Percentiles rank a stretch among this genome's conserved stretches.
phyloP scores from a whole-genome alignment of 768 basidiomycete genomes.

The Mycena polygramma region DNA sequence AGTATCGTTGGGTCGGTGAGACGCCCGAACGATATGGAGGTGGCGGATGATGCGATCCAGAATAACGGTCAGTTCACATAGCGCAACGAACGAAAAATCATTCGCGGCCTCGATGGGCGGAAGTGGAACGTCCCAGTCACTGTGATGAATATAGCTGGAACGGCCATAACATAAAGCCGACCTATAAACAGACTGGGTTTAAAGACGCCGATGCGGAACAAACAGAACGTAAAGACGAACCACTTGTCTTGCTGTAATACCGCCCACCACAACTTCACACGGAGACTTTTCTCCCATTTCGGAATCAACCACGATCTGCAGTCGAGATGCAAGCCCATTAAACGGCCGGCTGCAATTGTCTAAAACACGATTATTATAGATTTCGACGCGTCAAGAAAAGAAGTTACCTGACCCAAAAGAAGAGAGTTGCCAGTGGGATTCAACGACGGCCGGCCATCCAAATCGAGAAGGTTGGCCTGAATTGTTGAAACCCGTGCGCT shows the following conservation, averaged over 20 bases:
- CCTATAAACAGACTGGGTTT: conserved; percentile 8
- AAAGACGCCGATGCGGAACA: too few species aligned
- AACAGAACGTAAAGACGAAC: conserved; percentile 3
- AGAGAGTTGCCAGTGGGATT: conserved; percentile 39
- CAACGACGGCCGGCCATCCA: conserved; percentile 38
- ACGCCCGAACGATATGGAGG: conserved; percentile 32
- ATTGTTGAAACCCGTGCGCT: conserved; percentile 38
- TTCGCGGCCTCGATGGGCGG: conserved; percentile 33
- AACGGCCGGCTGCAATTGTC: conserved; percentile 38
- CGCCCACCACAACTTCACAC: conserved; percentile 38
- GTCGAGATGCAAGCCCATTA: conserved; percentile 38
- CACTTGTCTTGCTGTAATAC: conserved; percentile 38
- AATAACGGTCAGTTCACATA: conserved; percentile 37
- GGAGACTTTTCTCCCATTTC: conserved; percentile 37
- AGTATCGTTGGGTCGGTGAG: conserved; percentile 26
- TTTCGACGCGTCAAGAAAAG: neutral
- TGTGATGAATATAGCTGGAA: conserved; percentile 36
- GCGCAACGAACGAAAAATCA: conserved; percentile 31
- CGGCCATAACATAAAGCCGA: conserved; percentile 36
- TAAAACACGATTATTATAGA: neutral
- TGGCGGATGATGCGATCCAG: conserved; percentile 34
- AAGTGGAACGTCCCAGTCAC: conserved; percentile 38
- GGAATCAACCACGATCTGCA: conserved; percentile 35
- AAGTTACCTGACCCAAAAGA: conserved; percentile 36
- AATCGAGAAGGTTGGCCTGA: conserved; percentile 38